Base-by-base conservation (phyloP, 78 protist species). In the Trichosphaerium sp. region DNA sequence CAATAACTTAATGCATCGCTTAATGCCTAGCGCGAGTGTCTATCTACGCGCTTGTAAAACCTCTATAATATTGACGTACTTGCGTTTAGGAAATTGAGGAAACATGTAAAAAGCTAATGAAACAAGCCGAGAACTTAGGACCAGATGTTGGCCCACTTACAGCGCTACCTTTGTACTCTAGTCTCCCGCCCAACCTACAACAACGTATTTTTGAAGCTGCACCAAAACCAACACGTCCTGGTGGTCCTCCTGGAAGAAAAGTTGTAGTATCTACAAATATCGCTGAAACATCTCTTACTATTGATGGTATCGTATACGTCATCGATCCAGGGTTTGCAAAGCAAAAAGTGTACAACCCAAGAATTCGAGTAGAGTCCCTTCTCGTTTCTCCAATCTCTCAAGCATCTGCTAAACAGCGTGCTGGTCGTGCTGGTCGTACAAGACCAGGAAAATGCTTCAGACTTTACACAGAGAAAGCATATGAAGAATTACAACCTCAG, bases 351-450 rank as follows among this genome's bases (percentile, higher is more conserved):
- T 95, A 92, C 82, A 97, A 97, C 78, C 98, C 99, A 15, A 63
- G 98, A 21, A 70, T 89, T 14, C 89, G 99, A n/a, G 97, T 94
- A 35, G 99, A 95, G 73, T 92, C 97, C 15, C 80, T 96, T 10
- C 77, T 94, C 42, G 95, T 93, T 28, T 68, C 97, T 0, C 96
- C 99, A 6, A 97, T 97, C 58, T 94, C 98, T 5, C 58, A 87
- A 40, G 99, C 99, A 0, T 12, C 74, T 5, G 99, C 99, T 1
- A 76, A 93, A 55, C 99, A 98, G 84, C 86, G 99, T 4, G 96
- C 98, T 6, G 99, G 99, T 29, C 96, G 99, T 38, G 99, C 98
- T 32, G 99, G 99, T 10, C 92, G 99, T 12, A 96, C 98, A 8
- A 58, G 79, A 40, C 95, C 99, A 0, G 99, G 99, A 31, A 95